Conservation (phyloP, 306 rosid species). For the Prunus davidiana region DNA sequence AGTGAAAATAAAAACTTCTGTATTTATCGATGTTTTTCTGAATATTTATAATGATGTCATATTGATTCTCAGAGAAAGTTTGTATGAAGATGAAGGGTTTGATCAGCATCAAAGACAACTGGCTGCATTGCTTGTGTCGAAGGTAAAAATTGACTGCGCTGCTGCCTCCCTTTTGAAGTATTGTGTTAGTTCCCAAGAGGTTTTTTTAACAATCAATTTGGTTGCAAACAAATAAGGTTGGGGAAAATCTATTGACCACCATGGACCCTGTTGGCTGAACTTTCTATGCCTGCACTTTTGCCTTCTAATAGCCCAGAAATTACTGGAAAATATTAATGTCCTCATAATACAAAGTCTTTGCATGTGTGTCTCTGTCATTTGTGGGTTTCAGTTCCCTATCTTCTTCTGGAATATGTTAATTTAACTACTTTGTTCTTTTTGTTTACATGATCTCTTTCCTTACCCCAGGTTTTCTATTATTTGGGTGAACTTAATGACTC, state of each 20-base stretch:
- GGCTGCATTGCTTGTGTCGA: conserved; percentile 87
- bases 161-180: conserved; percentile 1
- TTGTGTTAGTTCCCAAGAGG: not conserved
- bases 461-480: conserved; percentile 77
- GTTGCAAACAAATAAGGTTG: not conserved
- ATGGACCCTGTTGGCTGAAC: not conserved
- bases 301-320: not conserved
- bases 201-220: not conserved
- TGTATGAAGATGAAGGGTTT: conserved; percentile 90
- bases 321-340: not conserved
- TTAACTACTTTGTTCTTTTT: not conserved
- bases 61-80: conserved; percentile 66
- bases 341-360: not conserved
- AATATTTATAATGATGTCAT: not conserved
- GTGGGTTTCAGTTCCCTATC: not conserved
- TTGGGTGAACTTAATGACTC: conserved; percentile 95
- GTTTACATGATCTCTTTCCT: conserved; percentile 2
- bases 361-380: not conserved
- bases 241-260: not conserved
- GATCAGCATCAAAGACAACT: conserved; percentile 88
- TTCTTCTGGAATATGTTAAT: not conserved
- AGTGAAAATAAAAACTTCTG: not conserved
- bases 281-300: not conserved
- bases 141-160: conserved; percentile 44
- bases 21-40: not conserved